A percentile compares a stretch with the other conserved stretches of the same genome.
Conservation (phyloP, 1,284 basidiomycete genomes). For the Tilletia setariae region DNA sequence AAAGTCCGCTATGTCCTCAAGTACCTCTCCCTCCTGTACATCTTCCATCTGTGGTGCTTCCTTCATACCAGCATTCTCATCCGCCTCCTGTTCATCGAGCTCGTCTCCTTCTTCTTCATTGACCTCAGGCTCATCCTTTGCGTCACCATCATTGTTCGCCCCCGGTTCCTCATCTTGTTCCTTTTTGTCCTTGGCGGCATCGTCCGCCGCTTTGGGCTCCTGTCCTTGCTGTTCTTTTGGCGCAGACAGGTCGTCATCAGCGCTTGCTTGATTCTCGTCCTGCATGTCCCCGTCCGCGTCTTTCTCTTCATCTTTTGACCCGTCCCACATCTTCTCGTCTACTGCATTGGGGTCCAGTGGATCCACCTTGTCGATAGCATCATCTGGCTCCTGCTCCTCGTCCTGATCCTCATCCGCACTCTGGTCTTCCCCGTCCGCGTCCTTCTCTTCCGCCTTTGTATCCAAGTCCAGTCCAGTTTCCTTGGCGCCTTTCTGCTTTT, state of each 20-base stretch:
- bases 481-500: constrained; percentile 62
- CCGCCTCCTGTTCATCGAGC: constrained; percentile 15
- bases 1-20: constrained; percentile 26
- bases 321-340: constrained; percentile 96
- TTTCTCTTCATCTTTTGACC: constrained; percentile 65
- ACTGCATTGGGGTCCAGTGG: constrained; percentile 79
- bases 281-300: constrained; percentile 37
- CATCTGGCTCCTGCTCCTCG: constrained; percentile 67
- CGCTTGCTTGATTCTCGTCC: constrained; percentile 52
- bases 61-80: constrained; percentile 32
- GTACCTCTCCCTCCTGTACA: constrained; percentile 18
- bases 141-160: constrained; percentile 22
- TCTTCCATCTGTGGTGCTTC: constrained; percentile 50
- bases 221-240: constrained; percentile 32
- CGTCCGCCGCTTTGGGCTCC: constrained; percentile 46
- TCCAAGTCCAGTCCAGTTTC: constrained; percentile 64
- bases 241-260: constrained; percentile 29
- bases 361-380: constrained; percentile 80
- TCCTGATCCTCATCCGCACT: constrained; percentile 61
- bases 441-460: constrained; percentile 57
- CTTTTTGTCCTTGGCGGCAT: constrained; percentile 61
- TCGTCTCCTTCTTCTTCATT: constrained; percentile 22
- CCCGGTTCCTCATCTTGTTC: constrained; percentile 23
- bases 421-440: constrained; percentile 63
- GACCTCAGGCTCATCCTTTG: constrained; percentile 12